A percentile compares a stretch with the other conserved stretches of the same genome.
Evolutionary conservation across 2,329 filamentous ascomycete genomes (phyloP).

Genomic region (Trichoderma lentiforme): DNA sequence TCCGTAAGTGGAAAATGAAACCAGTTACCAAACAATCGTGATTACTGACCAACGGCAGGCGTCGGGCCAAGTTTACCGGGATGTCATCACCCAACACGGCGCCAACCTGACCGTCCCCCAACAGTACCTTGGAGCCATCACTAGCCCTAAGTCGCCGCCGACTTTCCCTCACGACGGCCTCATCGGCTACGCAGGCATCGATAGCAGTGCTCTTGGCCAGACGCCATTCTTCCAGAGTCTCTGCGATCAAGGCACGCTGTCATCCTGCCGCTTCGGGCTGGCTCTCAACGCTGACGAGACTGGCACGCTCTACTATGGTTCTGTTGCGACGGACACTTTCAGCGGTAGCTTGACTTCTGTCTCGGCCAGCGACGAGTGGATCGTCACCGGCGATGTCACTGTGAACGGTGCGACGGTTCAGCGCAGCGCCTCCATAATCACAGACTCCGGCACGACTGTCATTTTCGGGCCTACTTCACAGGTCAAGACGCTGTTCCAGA

Average conservation of each 20-base stretch:
- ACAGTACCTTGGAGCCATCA: constrained; percentile 21
- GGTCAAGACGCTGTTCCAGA: constrained; percentile 18
- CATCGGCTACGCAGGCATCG: constrained; percentile 21
- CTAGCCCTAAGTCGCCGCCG: constrained; percentile 12
- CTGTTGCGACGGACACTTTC: constrained; percentile 18
- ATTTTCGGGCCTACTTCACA: constrained; percentile 21
- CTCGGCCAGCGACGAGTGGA: constrained; percentile 5
- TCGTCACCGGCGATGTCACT: constrained; percentile 18
- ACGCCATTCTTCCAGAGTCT: constrained; percentile 22
- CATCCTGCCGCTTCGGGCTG: constrained; percentile 24
- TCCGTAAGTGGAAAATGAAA: constrained; percentile 7
- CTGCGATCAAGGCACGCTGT: constrained; percentile 20
- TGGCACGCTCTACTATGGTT: constrained; percentile 23
- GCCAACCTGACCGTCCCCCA: constrained; percentile 21
- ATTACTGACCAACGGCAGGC: constrained; percentile 12
- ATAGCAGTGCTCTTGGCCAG: constrained; percentile 8
- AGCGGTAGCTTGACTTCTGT: constrained; percentile 16
- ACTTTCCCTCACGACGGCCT: constrained; percentile 23
- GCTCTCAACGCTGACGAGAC: constrained; percentile 22
- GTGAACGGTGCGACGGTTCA: constrained; percentile 14
- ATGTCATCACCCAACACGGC: constrained; percentile 21
- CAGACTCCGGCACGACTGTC: constrained; percentile 23
- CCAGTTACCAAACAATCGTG: not conserved
- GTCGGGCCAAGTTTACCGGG: constrained; percentile 20
- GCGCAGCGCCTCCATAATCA: constrained; percentile 10